Evolutionary conservation across 2,329 filamentous ascomycete species (phyloP), one percentile per base, ranked within the genome.

Genomic region (Podosphaera fusca): DNA sequence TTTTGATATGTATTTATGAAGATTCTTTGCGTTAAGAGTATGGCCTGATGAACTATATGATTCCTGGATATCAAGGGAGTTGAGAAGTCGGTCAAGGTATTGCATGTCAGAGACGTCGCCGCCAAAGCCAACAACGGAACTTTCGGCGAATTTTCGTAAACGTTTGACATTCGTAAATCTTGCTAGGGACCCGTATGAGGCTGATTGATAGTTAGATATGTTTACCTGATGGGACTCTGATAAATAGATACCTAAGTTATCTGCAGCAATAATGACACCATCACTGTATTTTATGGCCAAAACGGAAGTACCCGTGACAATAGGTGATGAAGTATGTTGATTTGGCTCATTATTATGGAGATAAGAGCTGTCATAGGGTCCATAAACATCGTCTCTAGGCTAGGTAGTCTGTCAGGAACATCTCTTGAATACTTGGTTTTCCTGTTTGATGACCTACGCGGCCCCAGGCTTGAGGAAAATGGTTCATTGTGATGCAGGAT

Each of bases 31-130:
- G 69, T 85, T 87, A 66, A 98, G 82, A 63, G 74, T 72, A 66
- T 72, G 60, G 67, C 71, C 66, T 64, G 69, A 62, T 58, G 73
- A 68, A 57, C 70, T 67, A 75, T 98, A 96, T 68, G 87, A 84
- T 75, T 96, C 89, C 69, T 84, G 78, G 70, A 94, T 87, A 69
- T 85, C 81, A 65, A 96, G 84, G 61, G 86, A 84, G 67, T 79
- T 83, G 64, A 98, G 83, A 67, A 95, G 81, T 64, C 92, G 83
- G 78, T 95, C 85, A 64, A 98, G 81, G 75, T 94, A 94, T 75
- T 98, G 92, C 92, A 98, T 96, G 75, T 98, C 92, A 62, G 87
- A 94, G 65, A 98, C 84, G 74, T 98, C 92, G 70, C 92, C 92
- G 70, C 88, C 87, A 73, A 96, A 94, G 66, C 92, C 92, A 67